Base-by-base conservation (phyloP, 2,329 filamentous ascomycete genomes). In the Xylaria sp. region DNA sequence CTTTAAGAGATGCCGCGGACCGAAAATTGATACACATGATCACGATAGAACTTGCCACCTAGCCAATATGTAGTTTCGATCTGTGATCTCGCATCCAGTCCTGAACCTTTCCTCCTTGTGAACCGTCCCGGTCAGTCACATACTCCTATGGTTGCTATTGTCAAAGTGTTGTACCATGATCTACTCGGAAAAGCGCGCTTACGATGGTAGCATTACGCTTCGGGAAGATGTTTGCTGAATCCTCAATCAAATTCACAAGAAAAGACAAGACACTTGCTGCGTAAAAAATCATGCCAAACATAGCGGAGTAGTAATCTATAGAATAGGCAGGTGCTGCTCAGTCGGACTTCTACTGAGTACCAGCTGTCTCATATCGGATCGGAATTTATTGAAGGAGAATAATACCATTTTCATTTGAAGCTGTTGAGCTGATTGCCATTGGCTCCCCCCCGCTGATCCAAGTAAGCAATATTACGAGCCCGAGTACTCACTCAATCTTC, bases 381-480 rank as follows among this genome's bases (percentile, higher is more conserved):
- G 44, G 31, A 23, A 31, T 28, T 51, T 58, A 23, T 41, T 41
- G 20, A 34, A 50, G n/a, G n/a, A 52, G 12, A 41, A 25, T 25
- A 39, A 54, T n/a, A 15, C 2, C 12, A 48, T 50, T 51, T 20
- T 44, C 31, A 23, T 28, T 57, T 56, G 31, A 20, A 28, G 34
- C 9, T 15, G 39, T 59, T 34, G 41, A 7, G 3, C 2, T 28
- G 34, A 39, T 23, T 58, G 20, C 55, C 28, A 48, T 48, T 51
- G 20, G 37, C 20, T 10, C 13, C 15, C 37, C 15, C 37, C n/a
- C 1, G 10, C 15, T 18, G 28, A 18, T 13, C 23, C 48, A 50
- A 28, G 25, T 56, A 52, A 59, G 46, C 55, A 41, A 65, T 52
- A 56, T 20, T 39, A n/a, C 31, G 9, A 58, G 44, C 44, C 46